A percentile compares a stretch with the other conserved stretches of the same genome.
These are phyloP conservation scores for Naganishia onofrii DNA, from an alignment of 768 basidiomycete species.

Conservation along the genomic window DNA sequence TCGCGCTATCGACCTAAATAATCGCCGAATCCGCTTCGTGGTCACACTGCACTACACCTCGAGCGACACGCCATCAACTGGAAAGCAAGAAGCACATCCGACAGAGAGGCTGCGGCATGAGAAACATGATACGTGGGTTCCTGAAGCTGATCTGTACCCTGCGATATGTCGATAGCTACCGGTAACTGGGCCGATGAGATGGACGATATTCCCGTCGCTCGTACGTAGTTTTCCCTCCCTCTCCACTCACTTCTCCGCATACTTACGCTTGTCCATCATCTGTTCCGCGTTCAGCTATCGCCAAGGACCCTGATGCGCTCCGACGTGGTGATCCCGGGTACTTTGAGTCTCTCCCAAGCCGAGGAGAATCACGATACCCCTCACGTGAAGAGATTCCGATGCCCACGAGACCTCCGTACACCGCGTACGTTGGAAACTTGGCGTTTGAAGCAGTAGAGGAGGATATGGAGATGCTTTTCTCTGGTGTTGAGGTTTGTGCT, in stretches of 20 bases:
- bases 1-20: too few species aligned
- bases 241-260: background rate
- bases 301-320: slow-evolving; percentile 43
- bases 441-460: slow-evolving; percentile 84
- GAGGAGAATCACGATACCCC: slow-evolving; percentile 36
- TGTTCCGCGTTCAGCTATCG: slow-evolving; percentile 38
- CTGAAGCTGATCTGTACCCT: background rate
- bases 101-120: background rate
- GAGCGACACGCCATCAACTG: background rate
- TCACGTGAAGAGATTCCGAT: slow-evolving; percentile 79
- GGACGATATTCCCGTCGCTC: slow-evolving; percentile 56
- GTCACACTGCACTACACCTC: background rate
- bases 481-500: slow-evolving; percentile 36
- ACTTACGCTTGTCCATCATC: background rate
- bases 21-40: too few species aligned
- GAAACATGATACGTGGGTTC: background rate
- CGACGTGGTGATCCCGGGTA: slow-evolving; percentile 50
- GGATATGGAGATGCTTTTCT: slow-evolving; percentile 80
- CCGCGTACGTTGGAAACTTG: slow-evolving; percentile 94
- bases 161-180: slow-evolving; percentile 57
- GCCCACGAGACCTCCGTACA: slow-evolving; percentile 91
- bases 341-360: slow-evolving; percentile 50
- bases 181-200: slow-evolving; percentile 99
- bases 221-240: slow-evolving; percentile 1
- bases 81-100: background rate